Base-by-base conservation (phyloP, 2,329 filamentous ascomycete genomes). In the Tolypocladium ophioglossoides region DNA sequence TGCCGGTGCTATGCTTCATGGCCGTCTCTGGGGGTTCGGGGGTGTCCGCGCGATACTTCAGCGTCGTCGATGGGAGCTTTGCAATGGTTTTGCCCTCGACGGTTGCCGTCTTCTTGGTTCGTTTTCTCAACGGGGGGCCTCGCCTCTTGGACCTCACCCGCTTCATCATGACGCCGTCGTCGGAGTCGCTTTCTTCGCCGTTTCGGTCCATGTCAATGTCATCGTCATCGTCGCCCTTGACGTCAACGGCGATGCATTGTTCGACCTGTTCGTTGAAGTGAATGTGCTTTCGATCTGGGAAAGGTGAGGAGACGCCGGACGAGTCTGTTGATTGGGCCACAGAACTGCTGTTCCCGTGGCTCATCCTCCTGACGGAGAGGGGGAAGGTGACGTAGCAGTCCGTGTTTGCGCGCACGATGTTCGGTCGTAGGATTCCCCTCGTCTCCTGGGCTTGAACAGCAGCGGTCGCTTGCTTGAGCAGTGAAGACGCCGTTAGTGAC, bases 211-310 rank as follows among this genome's bases (percentile, higher is more conserved):
- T 71, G 27, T 83, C 79, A 14, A 86, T 78, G 12, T 87, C 83
- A 52, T 89, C 84, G 32, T 87, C 83, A 50, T 91, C 86, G 27
- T 86, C 85, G 59, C 88, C 84, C 72, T 95, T 95, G 62, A 84
- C 79, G 37, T 97, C 91, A 35, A 99, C 83, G 9, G 94, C 94
- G 59, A 96, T 96, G 68, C 91, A 96, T 68, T 97, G 92, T 67
- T 91, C 86, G 2, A 99, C 94, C 71, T 92, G 88, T 66, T 96
- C 89, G 66, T 96, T 94, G 70, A 99, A 99, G 65, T 95, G 89
- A 60, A 99, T 97, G 67, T 96, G 92, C 57, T 85, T 91, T 64
- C 84, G 81, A 63, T 87, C 85, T 9, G 80, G 70, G 74, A 82
- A 72, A 55, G 90, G 70, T 66, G 85, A 77, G 70, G 76, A 62